phyloP scores from a whole-genome alignment of 176 grass and related monocot genomes.

The Cenchrus fungigraminus region DNA sequence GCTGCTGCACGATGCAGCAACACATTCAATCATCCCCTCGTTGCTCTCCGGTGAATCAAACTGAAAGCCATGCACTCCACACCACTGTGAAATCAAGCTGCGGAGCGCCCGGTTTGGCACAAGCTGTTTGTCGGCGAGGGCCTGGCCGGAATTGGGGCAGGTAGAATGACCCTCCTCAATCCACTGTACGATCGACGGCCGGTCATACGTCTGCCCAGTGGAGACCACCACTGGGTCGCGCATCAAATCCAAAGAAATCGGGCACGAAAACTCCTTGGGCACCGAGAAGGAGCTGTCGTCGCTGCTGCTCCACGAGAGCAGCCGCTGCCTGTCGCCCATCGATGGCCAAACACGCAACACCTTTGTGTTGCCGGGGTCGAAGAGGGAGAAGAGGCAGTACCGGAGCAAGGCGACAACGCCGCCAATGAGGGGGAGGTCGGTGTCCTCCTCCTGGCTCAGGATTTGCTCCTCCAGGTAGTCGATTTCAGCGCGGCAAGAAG shows the following conservation, averaged over 20 bases:
- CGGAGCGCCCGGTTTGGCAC: conserved; percentile 66
- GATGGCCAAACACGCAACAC: conserved; percentile 35
- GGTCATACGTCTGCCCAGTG: conserved; percentile 93
- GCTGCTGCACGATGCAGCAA: conserved; percentile 64
- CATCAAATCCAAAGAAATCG: conserved; percentile 94
- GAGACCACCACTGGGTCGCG: conserved; percentile 77
- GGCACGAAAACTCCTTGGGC: conserved; percentile 95
- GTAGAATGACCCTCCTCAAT: conserved; percentile 89
- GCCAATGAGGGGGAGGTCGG: conserved; percentile 67
- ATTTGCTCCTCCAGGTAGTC: conserved; percentile 94
- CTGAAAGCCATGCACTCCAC: conserved; percentile 65
- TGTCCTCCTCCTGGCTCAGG: conserved; percentile 73
- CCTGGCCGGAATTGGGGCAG: conserved; percentile 86
- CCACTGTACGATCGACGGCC: conserved; percentile 91
- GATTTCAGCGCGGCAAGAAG: conserved; percentile 64
- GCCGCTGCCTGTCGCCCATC: conserved; percentile 42
- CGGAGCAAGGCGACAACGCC: conserved; percentile 72
- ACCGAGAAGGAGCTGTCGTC: conserved; percentile 73
- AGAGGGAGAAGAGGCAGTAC: conserved; percentile 78
- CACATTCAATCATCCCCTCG: conserved; percentile 60
- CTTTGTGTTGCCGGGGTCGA: conserved; percentile 49
- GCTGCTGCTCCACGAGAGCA: conserved; percentile 58
- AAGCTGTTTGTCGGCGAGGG: conserved; percentile 58
- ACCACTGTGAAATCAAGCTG: conserved; percentile 93
- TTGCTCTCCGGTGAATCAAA: conserved; percentile 67